Percentiles rank a stretch among this genome's conserved stretches.
Conservation (phyloP, 768 basidiomycete genomes). For the Harrya chromipes region DNA sequence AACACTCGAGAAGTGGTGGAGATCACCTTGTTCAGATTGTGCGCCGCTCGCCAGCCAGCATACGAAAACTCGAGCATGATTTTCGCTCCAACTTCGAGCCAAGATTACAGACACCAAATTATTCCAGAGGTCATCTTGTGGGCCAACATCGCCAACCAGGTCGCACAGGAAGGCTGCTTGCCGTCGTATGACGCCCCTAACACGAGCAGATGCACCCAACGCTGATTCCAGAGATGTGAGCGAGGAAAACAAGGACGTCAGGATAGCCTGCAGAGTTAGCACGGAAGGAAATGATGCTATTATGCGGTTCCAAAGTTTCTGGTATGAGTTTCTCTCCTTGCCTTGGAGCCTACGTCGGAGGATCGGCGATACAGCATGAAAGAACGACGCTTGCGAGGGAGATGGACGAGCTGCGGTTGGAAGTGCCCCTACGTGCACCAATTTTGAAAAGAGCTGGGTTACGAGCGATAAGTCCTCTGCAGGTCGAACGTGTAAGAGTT, state of each 20-base stretch:
- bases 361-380: slow-evolving; percentile 45
- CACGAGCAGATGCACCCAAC: slow-evolving; percentile 29
- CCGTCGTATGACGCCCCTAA: slow-evolving; percentile 46
- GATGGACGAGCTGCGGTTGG: slow-evolving; percentile 47
- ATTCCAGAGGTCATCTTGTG: slow-evolving; percentile 52
- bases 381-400: slow-evolving; percentile 73
- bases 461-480: slow-evolving; percentile 37
- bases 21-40: slow-evolving; percentile 31
- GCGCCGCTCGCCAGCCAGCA: slow-evolving; percentile 62
- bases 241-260: slow-evolving; percentile 57
- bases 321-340: slow-evolving; percentile 37
- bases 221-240: slow-evolving; percentile 32
- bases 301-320: slow-evolving; percentile 46
- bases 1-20: slow-evolving; percentile 10
- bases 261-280: slow-evolving; percentile 51
- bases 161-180: slow-evolving; percentile 51
- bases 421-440: slow-evolving; percentile 66
- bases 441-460: slow-evolving; percentile 57
- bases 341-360: slow-evolving; percentile 42
- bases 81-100: slow-evolving; percentile 57
- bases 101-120: slow-evolving; percentile 44
- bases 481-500: slow-evolving; percentile 28
- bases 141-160: slow-evolving; percentile 50
- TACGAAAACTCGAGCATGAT: slow-evolving; percentile 58
- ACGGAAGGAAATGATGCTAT: slow-evolving; percentile 49